Evolutionary conservation across 306 rosid species (phyloP).

Genomic region (Parietaria judaica): DNA sequence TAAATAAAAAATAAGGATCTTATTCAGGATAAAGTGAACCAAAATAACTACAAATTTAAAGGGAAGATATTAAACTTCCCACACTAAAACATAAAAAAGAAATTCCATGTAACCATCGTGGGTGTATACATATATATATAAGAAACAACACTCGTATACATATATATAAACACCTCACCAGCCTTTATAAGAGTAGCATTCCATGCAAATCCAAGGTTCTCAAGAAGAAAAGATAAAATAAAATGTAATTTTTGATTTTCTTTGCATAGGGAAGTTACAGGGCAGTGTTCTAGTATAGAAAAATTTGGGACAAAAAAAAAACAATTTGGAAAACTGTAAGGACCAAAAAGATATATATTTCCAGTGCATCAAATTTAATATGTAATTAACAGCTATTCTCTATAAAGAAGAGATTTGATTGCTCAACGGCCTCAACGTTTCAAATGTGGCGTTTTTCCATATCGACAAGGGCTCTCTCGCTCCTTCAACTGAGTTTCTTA

Average conservation of each 20-base stretch:
- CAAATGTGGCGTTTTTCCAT: not conserved
- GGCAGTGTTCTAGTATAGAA: constrained; percentile 3
- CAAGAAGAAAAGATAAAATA: not conserved
- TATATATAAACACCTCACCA: too few relatives aligned
- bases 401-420: constrained; percentile 3
- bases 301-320: not conserved
- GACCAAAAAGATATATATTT: not conserved
- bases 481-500: not conserved
- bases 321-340: not conserved
- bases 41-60: too few relatives aligned
- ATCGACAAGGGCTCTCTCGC: not conserved
- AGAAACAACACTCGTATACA: too few relatives aligned
- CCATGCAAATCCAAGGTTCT: not conserved
- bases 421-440: not conserved
- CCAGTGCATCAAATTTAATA: constrained; percentile 1
- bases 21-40: too few relatives aligned
- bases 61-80: too few relatives aligned
- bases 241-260: not conserved
- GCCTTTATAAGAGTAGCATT: not conserved
- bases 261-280: not conserved
- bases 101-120: too few relatives aligned
- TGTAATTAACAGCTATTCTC: constrained; percentile 6
- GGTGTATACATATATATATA: too few relatives aligned
- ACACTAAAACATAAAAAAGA: too few relatives aligned
- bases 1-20: too few relatives aligned